Evolutionary conservation across 1,139 yeast genomes (phyloP).

Genomic region (Suhomyces bribrorum): DNA sequence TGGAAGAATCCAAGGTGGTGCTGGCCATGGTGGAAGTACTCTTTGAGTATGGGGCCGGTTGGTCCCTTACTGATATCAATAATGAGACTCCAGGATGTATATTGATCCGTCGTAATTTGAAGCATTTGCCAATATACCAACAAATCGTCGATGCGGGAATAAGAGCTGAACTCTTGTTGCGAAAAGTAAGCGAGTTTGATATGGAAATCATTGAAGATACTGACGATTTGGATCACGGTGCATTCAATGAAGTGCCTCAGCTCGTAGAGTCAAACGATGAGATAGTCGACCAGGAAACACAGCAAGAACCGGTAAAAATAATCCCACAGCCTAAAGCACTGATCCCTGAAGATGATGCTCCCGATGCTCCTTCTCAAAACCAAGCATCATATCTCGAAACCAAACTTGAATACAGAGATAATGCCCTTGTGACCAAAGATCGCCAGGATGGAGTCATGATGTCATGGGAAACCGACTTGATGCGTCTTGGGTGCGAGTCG

Average conservation of each 20-base stretch:
- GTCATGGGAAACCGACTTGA: constrained; percentile 89
- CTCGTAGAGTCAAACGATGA: constrained; percentile 15
- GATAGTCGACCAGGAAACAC: constrained; percentile 14
- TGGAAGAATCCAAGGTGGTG: constrained; percentile 50
- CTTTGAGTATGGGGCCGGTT: constrained; percentile 88
- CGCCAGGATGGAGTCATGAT: constrained; percentile 93
- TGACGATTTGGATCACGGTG: constrained; percentile 27
- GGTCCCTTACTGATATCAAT: constrained; percentile 72
- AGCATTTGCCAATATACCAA: constrained; percentile 44
- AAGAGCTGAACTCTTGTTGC: constrained; percentile 77
- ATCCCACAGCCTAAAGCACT: not conserved
- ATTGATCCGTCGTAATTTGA: constrained; percentile 51
- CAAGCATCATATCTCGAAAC: constrained; percentile 68
- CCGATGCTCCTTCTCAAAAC: constrained; percentile 60
- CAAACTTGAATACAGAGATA: constrained; percentile 67
- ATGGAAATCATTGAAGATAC: constrained; percentile 39
- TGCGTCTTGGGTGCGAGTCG: constrained; percentile 77
- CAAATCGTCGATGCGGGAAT: constrained; percentile 84
- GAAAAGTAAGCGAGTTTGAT: constrained; percentile 67
- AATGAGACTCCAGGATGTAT: constrained; percentile 79
- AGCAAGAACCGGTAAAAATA: constrained; percentile 1
- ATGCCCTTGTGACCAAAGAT: constrained; percentile 69
- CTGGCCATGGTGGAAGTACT: constrained; percentile 59
- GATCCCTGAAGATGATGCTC: constrained; percentile 11
- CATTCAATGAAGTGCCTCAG: constrained; percentile 8